Evolutionary conservation across 208 protist genomes (phyloP).

Genomic region (Naegleria fowleri): DNA sequence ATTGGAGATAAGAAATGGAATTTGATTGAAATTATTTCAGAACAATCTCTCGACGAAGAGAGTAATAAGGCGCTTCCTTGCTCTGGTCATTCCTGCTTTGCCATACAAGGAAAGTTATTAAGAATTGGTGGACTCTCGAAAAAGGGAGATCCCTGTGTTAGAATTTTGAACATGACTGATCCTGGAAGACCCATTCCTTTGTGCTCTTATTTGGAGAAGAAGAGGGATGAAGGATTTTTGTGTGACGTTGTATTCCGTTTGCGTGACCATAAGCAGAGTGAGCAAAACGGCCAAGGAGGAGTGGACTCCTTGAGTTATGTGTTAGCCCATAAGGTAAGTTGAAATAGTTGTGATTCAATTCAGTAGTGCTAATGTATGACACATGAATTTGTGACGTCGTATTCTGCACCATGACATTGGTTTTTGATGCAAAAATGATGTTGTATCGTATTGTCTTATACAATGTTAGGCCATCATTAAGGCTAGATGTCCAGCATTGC

Average conservation of each 20-base stretch:
- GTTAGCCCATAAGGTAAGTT: background rate
- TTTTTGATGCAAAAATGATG: too few species aligned
- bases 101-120: background rate
- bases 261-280: background rate
- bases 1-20: background rate
- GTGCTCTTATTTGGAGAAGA: background rate
- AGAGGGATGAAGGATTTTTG: background rate
- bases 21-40: background rate
- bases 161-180: background rate
- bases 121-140: background rate
- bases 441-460: background rate
- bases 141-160: background rate
- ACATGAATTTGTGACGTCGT: background rate
- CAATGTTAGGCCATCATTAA: constrained; percentile 3
- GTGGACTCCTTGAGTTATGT: background rate
- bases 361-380: background rate
- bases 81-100: background rate
- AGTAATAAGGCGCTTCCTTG: background rate
- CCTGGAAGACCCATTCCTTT: background rate
- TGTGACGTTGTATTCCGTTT: background rate
- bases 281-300: background rate
- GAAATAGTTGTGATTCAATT: too few species aligned
- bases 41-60: background rate
- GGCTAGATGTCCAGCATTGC: background rate
- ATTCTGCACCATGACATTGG: too few species aligned